Evolutionary conservation across 225 moss, liverwort and hornwort species (phyloP), one percentile per base, ranked within the genome.

Genomic region (Polytrichum commune): DNA sequence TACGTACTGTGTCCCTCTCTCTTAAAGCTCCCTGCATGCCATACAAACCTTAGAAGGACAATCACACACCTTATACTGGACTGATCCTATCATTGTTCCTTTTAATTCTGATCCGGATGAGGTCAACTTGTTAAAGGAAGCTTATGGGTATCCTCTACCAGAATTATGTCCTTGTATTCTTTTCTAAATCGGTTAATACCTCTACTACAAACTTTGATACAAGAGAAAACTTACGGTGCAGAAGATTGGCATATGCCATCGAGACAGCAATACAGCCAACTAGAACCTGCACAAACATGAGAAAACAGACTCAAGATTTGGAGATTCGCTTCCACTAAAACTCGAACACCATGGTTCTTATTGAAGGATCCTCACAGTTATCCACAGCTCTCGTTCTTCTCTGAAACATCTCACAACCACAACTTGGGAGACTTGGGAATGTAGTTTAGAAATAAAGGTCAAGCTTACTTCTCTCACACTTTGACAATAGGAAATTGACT

Each of bases 221-320:
- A 63, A 73, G 73, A 53, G 46, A 46, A 65, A 69, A 83, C 92
- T 89, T 91, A 95, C 95, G 94, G 82, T 98, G 88, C 73, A 98
- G 81, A 60, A 98, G 91, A 53, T 92, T 92, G 64, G 85, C 80
- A 67, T 88, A 91, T 70, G 90, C 87, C 97, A 98, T 98, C 19
- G 97, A 86, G 35, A 98, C 85, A 56, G 85, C 91, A 54, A 94
- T 78, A 74, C 92, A 92, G 64, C 97, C 97, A 69, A 98, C 88
- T 60, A 98, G 86, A 53, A 94, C 87, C 95, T 95, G 92, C 67
- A 79, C 62, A 72, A 10, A 64, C n/a, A 66, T 53, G 32, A 71
- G 38, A 53, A 9, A 53, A 32, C 57, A 27, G 46, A 46, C 46
- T 46, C 46, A 46, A 46, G 16, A 46, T 46, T 38, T 16, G 46